A percentile compares a stretch with the other conserved stretches of the same genome.
phyloP scores from a whole-genome alignment of 75 land plant genomes.

The Larix kaempferi region DNA sequence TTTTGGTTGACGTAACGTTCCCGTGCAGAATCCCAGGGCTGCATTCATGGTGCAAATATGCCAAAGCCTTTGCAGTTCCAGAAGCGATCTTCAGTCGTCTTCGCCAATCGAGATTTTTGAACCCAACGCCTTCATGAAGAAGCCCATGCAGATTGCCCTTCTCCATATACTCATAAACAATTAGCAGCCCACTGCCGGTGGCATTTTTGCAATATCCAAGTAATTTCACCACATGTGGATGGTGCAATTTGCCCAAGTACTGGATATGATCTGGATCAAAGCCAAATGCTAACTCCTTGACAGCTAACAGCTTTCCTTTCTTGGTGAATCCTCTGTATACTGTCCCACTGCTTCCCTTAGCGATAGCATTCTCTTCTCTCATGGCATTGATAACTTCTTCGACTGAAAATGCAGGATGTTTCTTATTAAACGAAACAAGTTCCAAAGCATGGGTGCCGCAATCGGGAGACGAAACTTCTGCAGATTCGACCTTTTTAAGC shows the following conservation, averaged over 20 bases:
- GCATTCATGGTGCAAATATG: conserved; percentile 28
- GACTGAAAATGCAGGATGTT: conserved; percentile 10
- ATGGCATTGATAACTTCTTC: conserved; percentile 24
- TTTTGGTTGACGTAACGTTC: conserved; percentile 22
- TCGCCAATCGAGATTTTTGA: background rate
- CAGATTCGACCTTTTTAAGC: conserved; percentile 26
- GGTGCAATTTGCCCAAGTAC: conserved; percentile 16
- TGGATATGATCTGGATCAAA: conserved; percentile 4
- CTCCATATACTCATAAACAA: conserved; percentile 31
- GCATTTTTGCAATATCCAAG: conserved; percentile 30
- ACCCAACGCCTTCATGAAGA: conserved; percentile 9
- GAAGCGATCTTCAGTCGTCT: conserved; percentile 25
- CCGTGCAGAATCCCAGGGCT: conserved; percentile 16
- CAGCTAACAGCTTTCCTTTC: conserved; percentile 21
- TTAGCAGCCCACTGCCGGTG: conserved; percentile 12
- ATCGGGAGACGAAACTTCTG: conserved; percentile 15
- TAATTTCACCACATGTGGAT: conserved; percentile 29
- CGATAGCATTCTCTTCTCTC: conserved; percentile 20
- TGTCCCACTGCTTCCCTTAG: conserved; percentile 17
- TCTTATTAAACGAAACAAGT: background rate
- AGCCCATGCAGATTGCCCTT: conserved; percentile 25
- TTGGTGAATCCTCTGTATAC: conserved; percentile 13
- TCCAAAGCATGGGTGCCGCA: conserved; percentile 19
- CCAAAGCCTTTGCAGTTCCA: conserved; percentile 34
- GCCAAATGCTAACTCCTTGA: conserved; percentile 10